phyloP scores from a whole-genome alignment of 1,284 basidiomycete genomes.

The Cerrena zonata region DNA sequence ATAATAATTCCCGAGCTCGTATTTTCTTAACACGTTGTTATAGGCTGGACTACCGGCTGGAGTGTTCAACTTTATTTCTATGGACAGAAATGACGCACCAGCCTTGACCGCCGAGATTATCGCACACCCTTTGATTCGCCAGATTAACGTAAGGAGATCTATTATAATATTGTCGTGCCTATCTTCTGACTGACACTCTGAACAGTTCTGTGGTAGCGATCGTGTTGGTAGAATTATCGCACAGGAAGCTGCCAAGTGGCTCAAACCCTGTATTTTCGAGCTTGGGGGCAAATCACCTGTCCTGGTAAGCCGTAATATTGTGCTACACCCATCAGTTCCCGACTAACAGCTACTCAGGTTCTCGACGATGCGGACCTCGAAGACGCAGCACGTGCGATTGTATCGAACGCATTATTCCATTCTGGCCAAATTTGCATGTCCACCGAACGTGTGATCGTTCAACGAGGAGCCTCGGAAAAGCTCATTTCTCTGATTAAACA shows the following conservation, averaged over 20 bases:
- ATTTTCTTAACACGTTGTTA: no score
- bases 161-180: no score
- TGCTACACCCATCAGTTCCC: no score
- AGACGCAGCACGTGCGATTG: conserved; percentile 48
- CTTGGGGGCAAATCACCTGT: conserved; percentile 73
- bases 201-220: conserved; percentile 70
- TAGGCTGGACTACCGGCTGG: conserved; percentile 25
- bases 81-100: conserved; percentile 17
- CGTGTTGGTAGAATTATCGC: conserved; percentile 68
- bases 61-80: conserved; percentile 22
- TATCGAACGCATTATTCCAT: conserved; percentile 52
- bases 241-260: conserved; percentile 63
- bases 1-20: no score
- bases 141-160: conserved; percentile 20
- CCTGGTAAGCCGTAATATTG: conserved; percentile 53
- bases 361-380: conserved; percentile 56
- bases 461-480: conserved; percentile 33
- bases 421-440: conserved; percentile 70
- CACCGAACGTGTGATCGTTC: conserved; percentile 60
- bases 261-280: conserved; percentile 70
- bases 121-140: conserved; percentile 22
- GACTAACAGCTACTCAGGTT: conserved; percentile 34
- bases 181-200: no score
- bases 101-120: conserved; percentile 20
- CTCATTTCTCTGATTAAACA: conserved; percentile 34